A percentile compares a stretch with the other conserved stretches of the same genome.
Evolutionary conservation across 345 rosid species (phyloP).

Genomic region (Ailanthus altissimus): DNA sequence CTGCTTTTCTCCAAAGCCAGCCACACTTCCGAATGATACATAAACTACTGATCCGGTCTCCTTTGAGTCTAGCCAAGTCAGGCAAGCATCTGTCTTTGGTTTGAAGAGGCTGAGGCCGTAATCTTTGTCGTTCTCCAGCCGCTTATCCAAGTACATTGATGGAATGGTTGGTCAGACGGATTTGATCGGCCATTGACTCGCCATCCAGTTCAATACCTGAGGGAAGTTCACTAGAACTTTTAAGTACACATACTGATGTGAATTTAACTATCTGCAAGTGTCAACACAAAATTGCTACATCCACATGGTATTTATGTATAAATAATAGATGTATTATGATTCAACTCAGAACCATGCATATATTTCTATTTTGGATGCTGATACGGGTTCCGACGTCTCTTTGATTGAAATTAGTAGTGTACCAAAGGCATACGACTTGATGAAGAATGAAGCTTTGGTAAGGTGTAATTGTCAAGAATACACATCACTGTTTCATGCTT

Average conservation of each 20-base stretch:
- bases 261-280: neutral
- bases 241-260: neutral
- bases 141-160: conserved; percentile 37
- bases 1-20: conserved; percentile 43
- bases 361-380: neutral
- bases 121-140: conserved; percentile 30
- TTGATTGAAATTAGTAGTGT: neutral
- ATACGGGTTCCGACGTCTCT: neutral
- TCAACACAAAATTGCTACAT: neutral
- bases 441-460: neutral
- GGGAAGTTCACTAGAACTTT: neutral
- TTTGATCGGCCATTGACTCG: conserved; percentile 18
- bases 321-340: neutral
- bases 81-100: conserved; percentile 33
- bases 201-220: conserved; percentile 35
- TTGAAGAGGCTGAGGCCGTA: conserved; percentile 37
- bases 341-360: neutral
- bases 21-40: conserved; percentile 62
- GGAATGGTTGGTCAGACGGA: conserved; percentile 40
- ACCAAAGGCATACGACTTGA: neutral
- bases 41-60: conserved; percentile 49
- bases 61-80: conserved; percentile 53
- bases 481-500: too few relatives aligned
- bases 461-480: neutral
- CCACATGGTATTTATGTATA: neutral